phyloP scores from a whole-genome alignment of 2,329 filamentous ascomycete genomes.

The Coniochaeta pulveracea region DNA sequence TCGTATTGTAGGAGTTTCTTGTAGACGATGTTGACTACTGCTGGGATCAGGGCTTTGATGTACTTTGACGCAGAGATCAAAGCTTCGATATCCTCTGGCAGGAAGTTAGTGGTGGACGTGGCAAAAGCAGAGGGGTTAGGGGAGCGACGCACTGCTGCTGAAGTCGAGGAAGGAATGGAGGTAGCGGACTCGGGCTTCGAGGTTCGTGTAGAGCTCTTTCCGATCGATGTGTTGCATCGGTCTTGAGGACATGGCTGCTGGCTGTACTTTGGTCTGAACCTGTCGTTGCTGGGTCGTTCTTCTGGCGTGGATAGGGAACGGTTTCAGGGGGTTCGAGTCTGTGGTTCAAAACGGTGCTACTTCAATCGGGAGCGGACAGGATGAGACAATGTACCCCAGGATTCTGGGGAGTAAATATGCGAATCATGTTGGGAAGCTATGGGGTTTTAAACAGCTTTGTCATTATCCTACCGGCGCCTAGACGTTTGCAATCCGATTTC shows the following conservation, averaged over 20 bases:
- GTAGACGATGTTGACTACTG: slow-evolving; percentile 77
- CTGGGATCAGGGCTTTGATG: slow-evolving; percentile 71
- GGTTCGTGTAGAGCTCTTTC: slow-evolving; percentile 58
- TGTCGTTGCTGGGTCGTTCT: no score
- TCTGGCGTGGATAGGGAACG: no score
- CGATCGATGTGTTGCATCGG: slow-evolving; percentile 51
- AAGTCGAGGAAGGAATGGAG: slow-evolving; percentile 70
- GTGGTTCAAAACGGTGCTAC: no score
- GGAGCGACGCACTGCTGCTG: slow-evolving; percentile 43
- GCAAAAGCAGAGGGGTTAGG: background rate
- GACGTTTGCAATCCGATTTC: no score
- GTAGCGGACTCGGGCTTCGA: slow-evolving; percentile 60
- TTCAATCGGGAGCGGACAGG: no score
- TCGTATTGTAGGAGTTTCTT: slow-evolving; percentile 71
- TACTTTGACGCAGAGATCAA: slow-evolving; percentile 60
- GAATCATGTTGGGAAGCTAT: no score
- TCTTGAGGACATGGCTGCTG: slow-evolving; percentile 10
- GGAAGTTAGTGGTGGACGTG: slow-evolving; percentile 1
- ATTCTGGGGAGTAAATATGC: no score
- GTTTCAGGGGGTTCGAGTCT: no score
- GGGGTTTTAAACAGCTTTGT: no score
- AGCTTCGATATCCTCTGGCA: slow-evolving; percentile 59
- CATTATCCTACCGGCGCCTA: no score
- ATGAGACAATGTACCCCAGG: no score
- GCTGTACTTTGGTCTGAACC: background rate